These are phyloP conservation scores for Rutstroemia sp. DNA, from an alignment of 2,329 filamentous ascomycete genomes.

Conservation along the genomic window DNA sequence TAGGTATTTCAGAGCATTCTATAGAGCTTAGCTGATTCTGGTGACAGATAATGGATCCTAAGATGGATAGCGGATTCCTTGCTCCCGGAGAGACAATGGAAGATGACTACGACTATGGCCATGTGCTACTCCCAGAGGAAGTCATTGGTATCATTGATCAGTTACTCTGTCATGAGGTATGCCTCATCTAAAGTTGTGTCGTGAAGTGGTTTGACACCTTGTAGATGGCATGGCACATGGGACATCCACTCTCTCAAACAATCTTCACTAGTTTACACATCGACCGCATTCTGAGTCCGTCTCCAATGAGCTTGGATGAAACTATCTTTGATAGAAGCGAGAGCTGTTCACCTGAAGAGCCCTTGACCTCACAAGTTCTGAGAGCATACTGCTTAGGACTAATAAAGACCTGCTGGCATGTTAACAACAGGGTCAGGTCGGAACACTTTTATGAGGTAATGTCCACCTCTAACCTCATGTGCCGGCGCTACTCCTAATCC, in stretches of 20 bases:
- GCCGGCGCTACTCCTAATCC: not conserved
- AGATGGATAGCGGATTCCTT: constrained; percentile 94
- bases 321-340: constrained; percentile 22
- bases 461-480: constrained; percentile 6
- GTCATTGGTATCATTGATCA: constrained; percentile 93
- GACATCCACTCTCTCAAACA: constrained; percentile 92
- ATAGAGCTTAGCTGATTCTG: not conserved
- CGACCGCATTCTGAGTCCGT: constrained; percentile 70
- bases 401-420: constrained; percentile 73
- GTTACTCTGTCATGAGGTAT: constrained; percentile 77
- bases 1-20: constrained; percentile 26
- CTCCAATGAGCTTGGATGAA: constrained; percentile 50
- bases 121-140: constrained; percentile 64
- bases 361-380: constrained; percentile 55
- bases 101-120: constrained; percentile 69
- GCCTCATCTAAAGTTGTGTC: not conserved
- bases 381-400: constrained; percentile 81
- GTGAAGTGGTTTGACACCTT: constrained; percentile 3
- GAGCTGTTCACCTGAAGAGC: constrained; percentile 29
- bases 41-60: constrained; percentile 89
- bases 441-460: constrained; percentile 85
- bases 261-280: constrained; percentile 89
- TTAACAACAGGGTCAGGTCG: constrained; percentile 68
- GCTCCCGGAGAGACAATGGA: constrained; percentile 74
- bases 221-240: constrained; percentile 92